These are phyloP conservation scores for Helianthus tuberosus DNA, from an alignment of 129 eudicot genomes.

Conservation along the genomic window DNA sequence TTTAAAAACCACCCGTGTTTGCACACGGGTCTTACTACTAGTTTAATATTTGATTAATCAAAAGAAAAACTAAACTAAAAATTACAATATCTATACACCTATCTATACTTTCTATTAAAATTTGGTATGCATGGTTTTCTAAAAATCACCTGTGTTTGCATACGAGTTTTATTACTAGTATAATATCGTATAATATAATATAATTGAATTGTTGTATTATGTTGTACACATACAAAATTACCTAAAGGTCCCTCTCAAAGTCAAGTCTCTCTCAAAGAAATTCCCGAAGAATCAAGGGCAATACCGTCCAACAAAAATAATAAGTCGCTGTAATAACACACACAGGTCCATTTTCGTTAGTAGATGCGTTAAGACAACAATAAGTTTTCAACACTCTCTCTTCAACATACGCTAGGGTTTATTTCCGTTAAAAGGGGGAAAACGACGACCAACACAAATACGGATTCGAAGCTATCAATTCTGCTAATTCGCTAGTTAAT, in stretches of 20 bases:
- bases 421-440: slow-evolving; percentile 35
- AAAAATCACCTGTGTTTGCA: too few species aligned
- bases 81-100: too few species aligned
- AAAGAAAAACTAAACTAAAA: too few species aligned
- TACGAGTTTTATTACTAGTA: too few species aligned
- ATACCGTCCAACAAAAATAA: slow-evolving; percentile 20
- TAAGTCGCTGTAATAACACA: slow-evolving; percentile 32
- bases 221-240: not conserved
- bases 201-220: not conserved
- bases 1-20: too few species aligned
- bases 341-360: slow-evolving; percentile 24
- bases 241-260: not conserved
- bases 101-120: too few species aligned
- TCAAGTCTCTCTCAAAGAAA: not conserved
- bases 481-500: slow-evolving; percentile 18
- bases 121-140: too few species aligned
- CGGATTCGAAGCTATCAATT: not conserved
- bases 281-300: slow-evolving; percentile 15
- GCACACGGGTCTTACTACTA: too few species aligned
- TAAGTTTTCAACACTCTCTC: slow-evolving; percentile 28
- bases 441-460: slow-evolving; percentile 21
- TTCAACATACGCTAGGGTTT: slow-evolving; percentile 37
- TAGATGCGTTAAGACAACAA: slow-evolving; percentile 27
- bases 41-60: too few species aligned
- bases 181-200: too few species aligned